Base-by-base conservation (phyloP, 176 grass and related monocot species). In the Carex scoparia region DNA sequence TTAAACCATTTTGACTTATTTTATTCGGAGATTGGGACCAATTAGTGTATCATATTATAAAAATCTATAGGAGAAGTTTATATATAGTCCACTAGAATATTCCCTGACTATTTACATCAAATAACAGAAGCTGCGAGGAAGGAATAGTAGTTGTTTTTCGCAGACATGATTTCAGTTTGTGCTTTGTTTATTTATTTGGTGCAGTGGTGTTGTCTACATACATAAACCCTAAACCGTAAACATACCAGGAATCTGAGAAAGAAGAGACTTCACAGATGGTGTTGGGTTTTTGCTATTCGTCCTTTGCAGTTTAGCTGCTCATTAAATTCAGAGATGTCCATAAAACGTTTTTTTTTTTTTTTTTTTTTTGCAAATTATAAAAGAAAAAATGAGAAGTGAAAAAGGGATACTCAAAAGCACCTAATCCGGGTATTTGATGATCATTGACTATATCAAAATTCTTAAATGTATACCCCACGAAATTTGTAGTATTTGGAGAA, bases 391-490 rank as follows among this genome's bases (percentile, higher is more conserved):
- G 53, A 60, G 16, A 75, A 79, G 5, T 37, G 42, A 61, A 86
- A 61, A 48, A 79, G 32, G 16, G 1, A 33, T 61, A 48, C 11
- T 38, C 6, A 28, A 42, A 69, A 67, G 59, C 27, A 85, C 84
- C 84, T 80, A 86, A 79, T 80, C 80, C 84, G 23, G 84, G 84
- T 61, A 86, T 71, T 68, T 79, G 60, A 57, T 67, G 71, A 83
- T 89, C 86, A 82, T 92, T 87, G 16, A 93, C 91, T 51, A 89
- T 82, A 18, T 88, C 91, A 69, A 90, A 93, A 65, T 93, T 93
- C 71, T 93, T 93, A 81, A 88, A 93, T 62, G 88, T 93, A 68
- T 93, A 93, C 6, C 91, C 91, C 56, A 90, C 84, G 86, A 93
- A 93, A 61, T 84, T 90, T 82, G 87, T 81, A 70, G 87, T 84